These are phyloP conservation scores for Fusarium falciforme DNA, from an alignment of 2,329 filamentous ascomycete species.

Conservation along the genomic window DNA sequence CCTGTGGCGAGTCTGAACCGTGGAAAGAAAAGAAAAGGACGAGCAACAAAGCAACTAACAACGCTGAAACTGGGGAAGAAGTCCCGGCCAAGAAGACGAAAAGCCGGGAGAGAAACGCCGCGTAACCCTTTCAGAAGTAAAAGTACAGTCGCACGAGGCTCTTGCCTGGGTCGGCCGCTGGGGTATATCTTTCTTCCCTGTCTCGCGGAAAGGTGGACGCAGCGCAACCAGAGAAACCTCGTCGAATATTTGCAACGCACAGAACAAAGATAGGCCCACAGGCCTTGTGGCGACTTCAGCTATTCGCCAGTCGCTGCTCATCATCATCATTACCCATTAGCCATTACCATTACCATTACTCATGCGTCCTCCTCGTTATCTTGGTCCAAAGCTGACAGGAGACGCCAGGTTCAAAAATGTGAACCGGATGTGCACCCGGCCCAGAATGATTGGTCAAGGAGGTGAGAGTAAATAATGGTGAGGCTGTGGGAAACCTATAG, in stretches of 20 bases:
- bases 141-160: slow-evolving; percentile 29
- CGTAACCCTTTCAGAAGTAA: slow-evolving; percentile 22
- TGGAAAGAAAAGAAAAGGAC: not conserved
- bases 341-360: slow-evolving; percentile 33
- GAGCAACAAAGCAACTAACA: slow-evolving; percentile 18
- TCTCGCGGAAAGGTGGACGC: slow-evolving; percentile 12
- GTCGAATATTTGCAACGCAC: slow-evolving; percentile 5
- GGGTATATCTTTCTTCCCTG: slow-evolving; percentile 23
- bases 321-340: slow-evolving; percentile 27
- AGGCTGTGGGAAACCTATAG: slow-evolving; percentile 28
- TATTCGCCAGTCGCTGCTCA: slow-evolving; percentile 24
- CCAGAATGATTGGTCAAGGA: slow-evolving; percentile 8
- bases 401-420: slow-evolving; percentile 7
- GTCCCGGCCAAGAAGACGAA: slow-evolving; percentile 19
- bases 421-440: slow-evolving; percentile 14
- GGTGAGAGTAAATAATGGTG: slow-evolving; percentile 17
- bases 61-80: slow-evolving; percentile 29
- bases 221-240: slow-evolving; percentile 20
- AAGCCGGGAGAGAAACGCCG: slow-evolving; percentile 28
- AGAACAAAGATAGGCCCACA: not conserved
- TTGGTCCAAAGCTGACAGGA: slow-evolving; percentile 18
- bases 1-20: slow-evolving; percentile 17
- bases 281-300: slow-evolving; percentile 8
- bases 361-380: slow-evolving; percentile 13
- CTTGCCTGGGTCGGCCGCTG: slow-evolving; percentile 6